Evolutionary conservation across 805 yeast species (phyloP), one percentile per base, ranked within the genome.

Genomic region (Pichia paraexigua): DNA sequence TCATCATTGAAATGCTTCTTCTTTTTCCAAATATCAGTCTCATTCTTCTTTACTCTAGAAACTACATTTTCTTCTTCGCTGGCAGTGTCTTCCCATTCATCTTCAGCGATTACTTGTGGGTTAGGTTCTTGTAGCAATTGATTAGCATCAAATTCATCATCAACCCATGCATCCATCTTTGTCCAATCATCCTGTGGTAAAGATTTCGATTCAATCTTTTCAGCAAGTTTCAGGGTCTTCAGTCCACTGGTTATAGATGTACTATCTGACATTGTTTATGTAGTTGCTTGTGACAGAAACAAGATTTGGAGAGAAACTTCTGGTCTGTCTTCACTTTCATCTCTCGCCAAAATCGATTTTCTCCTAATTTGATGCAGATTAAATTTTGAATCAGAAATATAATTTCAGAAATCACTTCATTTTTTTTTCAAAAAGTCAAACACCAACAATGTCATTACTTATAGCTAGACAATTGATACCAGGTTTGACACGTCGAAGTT

Each of bases 161-260:
- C 60, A 7, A 70, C 70, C 71, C 71, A 67, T 52, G 27, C 10
- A 10, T 43, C 51, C 24, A 39, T 27, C 18, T 35, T 43, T 0
- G 24, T 25, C 49, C 49, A 50, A 9, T 18, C 25, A 12, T 40
- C 25, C 9, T 40, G 5, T 12, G 22, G 25, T 6, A 7, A n/a
- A 12, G 2, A 20, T 20, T 40, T n/a, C 9, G 41, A 2, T 13
- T 12, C 15, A 40, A 8, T 9, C 15, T 40, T 40, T 11, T 20
- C 24, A 5, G 24, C 41, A 18, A 42, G 20, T 6, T 42, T 42
- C 32, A 42, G 8, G 2, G 7, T 25, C 32, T 42, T 42, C 32
- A 42, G 20, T 12, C 45, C 45, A 13, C 8, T 27, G 8, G 32
- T 24, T 24, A 42, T 25, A 10, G 10, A 8, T 10, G 13, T 17